Percentiles rank a stretch among this genome's conserved stretches.
Conservation (phyloP, 2,329 filamentous ascomycete genomes). For the Pseudogymnoascus sp. region DNA sequence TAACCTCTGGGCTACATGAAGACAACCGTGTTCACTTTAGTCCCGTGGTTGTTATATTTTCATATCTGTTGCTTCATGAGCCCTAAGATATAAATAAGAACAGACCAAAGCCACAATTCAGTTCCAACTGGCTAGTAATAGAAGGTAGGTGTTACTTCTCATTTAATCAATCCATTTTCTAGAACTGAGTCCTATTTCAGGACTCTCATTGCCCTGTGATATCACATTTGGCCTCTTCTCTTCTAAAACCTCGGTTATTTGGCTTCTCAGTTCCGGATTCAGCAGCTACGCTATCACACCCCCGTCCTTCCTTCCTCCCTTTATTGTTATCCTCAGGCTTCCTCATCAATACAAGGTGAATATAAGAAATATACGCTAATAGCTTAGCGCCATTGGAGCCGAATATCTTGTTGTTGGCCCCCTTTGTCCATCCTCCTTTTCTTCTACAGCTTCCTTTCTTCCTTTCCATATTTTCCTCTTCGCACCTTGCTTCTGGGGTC, state of each 20-base stretch:
- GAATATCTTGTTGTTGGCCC: neutral
- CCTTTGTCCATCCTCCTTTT: neutral
- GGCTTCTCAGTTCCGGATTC: neutral
- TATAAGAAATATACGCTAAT: neutral
- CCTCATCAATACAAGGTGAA: neutral
- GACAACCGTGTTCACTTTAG: neutral
- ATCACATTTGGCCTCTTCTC: neutral
- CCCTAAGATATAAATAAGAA: neutral
- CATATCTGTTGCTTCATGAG: neutral
- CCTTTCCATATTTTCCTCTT: neutral
- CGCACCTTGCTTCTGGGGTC: neutral
- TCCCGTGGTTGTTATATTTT: neutral
- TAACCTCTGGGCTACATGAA: neutral
- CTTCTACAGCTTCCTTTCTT: neutral
- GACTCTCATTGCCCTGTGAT: neutral
- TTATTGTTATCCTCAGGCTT: neutral
- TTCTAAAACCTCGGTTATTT: neutral
- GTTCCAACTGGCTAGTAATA: neutral
- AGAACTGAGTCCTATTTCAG: neutral
- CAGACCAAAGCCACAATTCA: neutral
- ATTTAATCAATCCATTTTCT: neutral
- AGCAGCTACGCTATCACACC: neutral
- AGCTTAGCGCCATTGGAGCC: neutral
- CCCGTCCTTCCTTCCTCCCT: neutral
- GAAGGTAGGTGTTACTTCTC: neutral